Base-by-base conservation (phyloP, 2,329 filamentous ascomycete genomes). In the Xylaria arbuscula region DNA sequence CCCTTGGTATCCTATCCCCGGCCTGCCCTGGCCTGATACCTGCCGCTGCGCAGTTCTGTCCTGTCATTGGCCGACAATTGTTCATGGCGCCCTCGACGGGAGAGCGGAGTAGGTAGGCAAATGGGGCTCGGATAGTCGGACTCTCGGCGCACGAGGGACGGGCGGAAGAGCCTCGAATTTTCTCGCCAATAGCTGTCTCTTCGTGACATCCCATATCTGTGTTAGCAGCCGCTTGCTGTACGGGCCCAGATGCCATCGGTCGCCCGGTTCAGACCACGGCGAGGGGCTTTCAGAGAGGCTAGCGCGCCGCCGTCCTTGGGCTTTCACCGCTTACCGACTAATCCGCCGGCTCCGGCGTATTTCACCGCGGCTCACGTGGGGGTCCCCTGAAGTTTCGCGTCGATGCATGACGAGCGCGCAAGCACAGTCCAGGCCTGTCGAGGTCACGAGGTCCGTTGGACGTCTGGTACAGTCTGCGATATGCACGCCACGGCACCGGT, bases 391-490 rank as follows among this genome's bases (percentile, higher is more conserved):
- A 59, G 70, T 70, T 66, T 62, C 56, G 40, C 36, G 50, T 48
- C 19, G 13, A 45, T 34, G 55, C 53, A 56, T 60, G 47, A 40
- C 45, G 42, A 56, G 55, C 38, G 47, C 47, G 17, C 40, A 48
- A 54, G 34, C 61, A 54, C 53, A 59, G 54, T 32, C 54, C 19
- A 65, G 64, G 60, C 60, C 47, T 64, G 40, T 61, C 61, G 57
- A 66, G 67, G 73, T 76, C 73, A 76, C 75, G 74, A 73, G 75
- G 70, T 66, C 72, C 64, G 71, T 71, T 70, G 54, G 70, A 76
- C 75, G 72, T 76, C 69, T 65, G 68, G 67, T 62, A 66, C 62
- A 70, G 69, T 66, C 70, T 66, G 61, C 62, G 68, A 70, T 42
- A 71, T 69, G 70, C 70, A 74, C 56, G 67, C 68, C 62, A 56